Evolutionary conservation across 2,329 filamentous ascomycete genomes (phyloP), one percentile per base, ranked within the genome.

Genomic region (Alternaria viburni): DNA sequence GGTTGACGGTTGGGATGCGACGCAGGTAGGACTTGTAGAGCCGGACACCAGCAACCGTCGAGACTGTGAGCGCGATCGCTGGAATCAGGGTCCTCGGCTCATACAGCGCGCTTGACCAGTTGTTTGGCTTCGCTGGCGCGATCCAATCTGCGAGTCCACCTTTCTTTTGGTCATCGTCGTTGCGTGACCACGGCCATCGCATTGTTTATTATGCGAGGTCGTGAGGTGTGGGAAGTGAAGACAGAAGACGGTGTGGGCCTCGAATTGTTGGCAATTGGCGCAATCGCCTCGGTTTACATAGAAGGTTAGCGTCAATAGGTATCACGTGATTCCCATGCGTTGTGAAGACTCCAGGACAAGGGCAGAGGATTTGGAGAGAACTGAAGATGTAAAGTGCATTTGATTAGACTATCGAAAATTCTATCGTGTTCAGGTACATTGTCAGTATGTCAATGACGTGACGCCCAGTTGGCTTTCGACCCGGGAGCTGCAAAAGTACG

Each of bases 1-100:
- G 87, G 23, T 87, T 85, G 36, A 92, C 88, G 59, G 89, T 90
- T 5, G 93, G 93, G 61, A 98, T 93, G 56, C 96, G 91, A 36
- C 93, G 91, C 52, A 99, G 83, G 77, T 94, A 96, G 55, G 76
- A 73, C 66, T 83, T 88, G 81, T 94, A 94, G 50, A 94, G 74
- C 59, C 84, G 84, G 51, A 88, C 74, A 25, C 84, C 82, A 19
- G 82, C 80, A 30, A 90, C 78, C 2, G 87, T 86, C 3, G 86
- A 84, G 13, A 83, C 82, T 25, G 88, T 88, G 46, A 88, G 83
- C 23, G 88, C 76, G 30, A 86, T 70, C 3, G 87, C 86, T 23
- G 84, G 83, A 52, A 87, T 79, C 78, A 88, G 81, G 64, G 83
- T 87, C 67, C 82, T 80, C 7, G 86, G 86, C 66, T 87, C 85